These are phyloP conservation scores for Lasiosphaeriaceae sp. DNA, from an alignment of 495 filamentous ascomycete species.

Conservation along the genomic window DNA sequence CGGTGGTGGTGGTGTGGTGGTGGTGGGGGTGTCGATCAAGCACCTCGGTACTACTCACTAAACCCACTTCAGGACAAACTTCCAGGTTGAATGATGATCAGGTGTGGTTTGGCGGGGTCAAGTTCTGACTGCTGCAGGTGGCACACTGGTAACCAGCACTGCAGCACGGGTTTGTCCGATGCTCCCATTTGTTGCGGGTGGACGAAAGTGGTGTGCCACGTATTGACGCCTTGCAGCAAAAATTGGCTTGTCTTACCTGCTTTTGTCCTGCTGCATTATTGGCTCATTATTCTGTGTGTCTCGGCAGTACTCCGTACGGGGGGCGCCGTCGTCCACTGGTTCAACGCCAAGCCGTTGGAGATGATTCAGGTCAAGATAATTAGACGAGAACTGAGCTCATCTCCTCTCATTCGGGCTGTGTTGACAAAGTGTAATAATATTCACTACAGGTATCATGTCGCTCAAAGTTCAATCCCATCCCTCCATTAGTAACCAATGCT, in stretches of 20 bases:
- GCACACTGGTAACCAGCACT: background rate
- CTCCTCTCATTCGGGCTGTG: too few relatives aligned
- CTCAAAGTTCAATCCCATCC: background rate
- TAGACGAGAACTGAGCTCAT: too few relatives aligned
- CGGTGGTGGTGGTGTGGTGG: too few relatives aligned
- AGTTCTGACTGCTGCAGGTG: background rate
- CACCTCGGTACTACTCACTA: too few relatives aligned
- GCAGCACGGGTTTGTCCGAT: background rate
- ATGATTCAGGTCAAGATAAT: too few relatives aligned
- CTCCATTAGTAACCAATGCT: background rate
- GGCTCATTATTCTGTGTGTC: background rate
- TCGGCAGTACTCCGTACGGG: too few relatives aligned
- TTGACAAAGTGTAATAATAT: too few relatives aligned
- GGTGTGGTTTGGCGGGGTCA: background rate
- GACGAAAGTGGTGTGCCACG: conserved; percentile 5
- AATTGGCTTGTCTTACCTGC: conserved; percentile 6
- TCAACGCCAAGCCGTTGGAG: too few relatives aligned
- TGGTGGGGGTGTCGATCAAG: too few relatives aligned
- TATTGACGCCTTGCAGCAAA: conserved; percentile 7
- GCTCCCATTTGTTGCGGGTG: background rate
- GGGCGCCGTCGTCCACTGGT: too few relatives aligned
- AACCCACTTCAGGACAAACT: background rate
- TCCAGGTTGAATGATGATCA: background rate
- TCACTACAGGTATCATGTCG: too few relatives aligned
- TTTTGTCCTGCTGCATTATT: conserved; percentile 1